Evolutionary conservation across 2,329 filamentous ascomycete genomes (phyloP).

Genomic region (Cercospora canescens): DNA sequence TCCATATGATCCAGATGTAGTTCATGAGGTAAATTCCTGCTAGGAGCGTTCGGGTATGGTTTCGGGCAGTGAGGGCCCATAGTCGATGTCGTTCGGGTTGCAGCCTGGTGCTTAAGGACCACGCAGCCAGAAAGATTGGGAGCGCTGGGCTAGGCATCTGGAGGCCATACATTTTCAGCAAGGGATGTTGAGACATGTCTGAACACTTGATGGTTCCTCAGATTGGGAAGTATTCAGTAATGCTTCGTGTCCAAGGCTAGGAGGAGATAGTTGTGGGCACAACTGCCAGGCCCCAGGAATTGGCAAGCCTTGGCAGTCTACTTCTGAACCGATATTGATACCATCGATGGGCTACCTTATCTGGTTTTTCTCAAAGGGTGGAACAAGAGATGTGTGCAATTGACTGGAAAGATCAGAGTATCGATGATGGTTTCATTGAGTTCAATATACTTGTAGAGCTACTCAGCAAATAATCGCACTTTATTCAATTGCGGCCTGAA

Average conservation of each 20-base stretch:
- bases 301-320: not conserved
- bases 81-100: not conserved
- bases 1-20: not conserved
- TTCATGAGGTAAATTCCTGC: not conserved
- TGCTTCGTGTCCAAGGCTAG: not conserved
- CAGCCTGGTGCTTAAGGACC: not conserved
- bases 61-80: not conserved
- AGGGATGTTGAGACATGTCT: not conserved
- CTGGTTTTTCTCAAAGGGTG: not conserved
- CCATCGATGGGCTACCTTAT: not conserved
- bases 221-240: not conserved
- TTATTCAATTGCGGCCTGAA: too few species aligned
- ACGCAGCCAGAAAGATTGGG: not conserved
- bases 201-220: not conserved
- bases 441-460: too few species aligned
- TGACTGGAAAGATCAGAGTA: too few species aligned
- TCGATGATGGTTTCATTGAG: too few species aligned
- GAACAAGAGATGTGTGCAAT: too few species aligned
- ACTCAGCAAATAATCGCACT: too few species aligned
- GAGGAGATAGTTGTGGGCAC: not conserved
- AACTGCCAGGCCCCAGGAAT: not conserved
- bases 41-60: not conserved
- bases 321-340: too few species aligned
- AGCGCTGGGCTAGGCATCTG: not conserved
- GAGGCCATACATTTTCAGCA: not conserved